Percentiles rank a stretch among this genome's conserved stretches.
phyloP scores from a whole-genome alignment of 2,329 filamentous ascomycete genomes.

The Cladophialophora bantiana region DNA sequence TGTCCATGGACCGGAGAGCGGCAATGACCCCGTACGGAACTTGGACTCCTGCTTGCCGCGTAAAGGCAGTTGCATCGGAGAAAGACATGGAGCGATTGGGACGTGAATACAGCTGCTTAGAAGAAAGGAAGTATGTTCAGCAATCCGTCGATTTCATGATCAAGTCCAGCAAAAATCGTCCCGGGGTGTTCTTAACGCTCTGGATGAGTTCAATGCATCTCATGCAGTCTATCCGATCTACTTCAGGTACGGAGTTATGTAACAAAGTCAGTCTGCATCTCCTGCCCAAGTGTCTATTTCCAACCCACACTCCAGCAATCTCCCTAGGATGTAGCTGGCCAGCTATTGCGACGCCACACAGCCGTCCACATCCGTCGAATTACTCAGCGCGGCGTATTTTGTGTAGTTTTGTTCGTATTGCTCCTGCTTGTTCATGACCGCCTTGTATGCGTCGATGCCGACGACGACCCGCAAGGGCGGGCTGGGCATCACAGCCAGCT shows the following conservation, averaged over 20 bases:
- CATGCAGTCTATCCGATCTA: no score
- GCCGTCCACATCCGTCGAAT: conserved; percentile 39
- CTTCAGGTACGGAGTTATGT: no score
- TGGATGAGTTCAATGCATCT: no score
- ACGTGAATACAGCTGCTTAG: conserved; percentile 4
- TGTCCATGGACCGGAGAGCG: background rate
- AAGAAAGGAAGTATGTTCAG: background rate
- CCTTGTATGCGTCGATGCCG: conserved; percentile 39
- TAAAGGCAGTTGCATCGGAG: background rate
- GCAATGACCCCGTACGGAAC: background rate
- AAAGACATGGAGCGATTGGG: background rate
- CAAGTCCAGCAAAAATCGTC: no score
- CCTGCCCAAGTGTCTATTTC: no score
- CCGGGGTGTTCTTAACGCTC: no score
- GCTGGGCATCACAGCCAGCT: conserved; percentile 40
- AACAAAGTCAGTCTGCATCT: no score
- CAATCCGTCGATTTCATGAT: background rate
- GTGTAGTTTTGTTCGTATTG: conserved; percentile 39
- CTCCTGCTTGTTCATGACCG: conserved; percentile 38
- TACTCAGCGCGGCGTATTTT: conserved; percentile 35
- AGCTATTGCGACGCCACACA: background rate
- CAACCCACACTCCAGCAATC: no score
- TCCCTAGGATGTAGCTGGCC: background rate
- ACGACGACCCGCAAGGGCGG: conserved; percentile 37
- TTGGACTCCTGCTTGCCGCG: conserved; percentile 4